These are phyloP conservation scores for Alternaria postmessia DNA, from an alignment of 2,329 filamentous ascomycete genomes.

Conservation along the genomic window DNA sequence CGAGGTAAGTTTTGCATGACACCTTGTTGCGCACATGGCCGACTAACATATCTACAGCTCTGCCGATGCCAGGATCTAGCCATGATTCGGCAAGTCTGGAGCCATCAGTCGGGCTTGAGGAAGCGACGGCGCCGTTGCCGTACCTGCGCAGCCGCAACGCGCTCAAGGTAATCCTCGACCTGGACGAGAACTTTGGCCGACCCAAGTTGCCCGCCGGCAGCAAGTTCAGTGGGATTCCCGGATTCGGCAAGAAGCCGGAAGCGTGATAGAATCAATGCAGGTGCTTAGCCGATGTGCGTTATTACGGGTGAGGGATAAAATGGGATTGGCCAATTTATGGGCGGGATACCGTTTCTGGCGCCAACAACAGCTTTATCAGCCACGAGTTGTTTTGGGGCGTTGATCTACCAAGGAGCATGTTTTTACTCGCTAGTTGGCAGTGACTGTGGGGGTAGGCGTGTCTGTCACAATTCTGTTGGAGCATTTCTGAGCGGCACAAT, in stretches of 20 bases:
- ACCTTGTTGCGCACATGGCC: not conserved
- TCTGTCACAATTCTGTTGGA: constrained; percentile 3
- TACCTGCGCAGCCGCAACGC: constrained; percentile 84
- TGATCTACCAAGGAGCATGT: constrained; percentile 25
- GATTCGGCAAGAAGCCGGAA: constrained; percentile 45
- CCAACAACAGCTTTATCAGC: constrained; percentile 35
- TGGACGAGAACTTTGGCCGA: constrained; percentile 91
- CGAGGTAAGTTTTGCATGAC: constrained; percentile 48
- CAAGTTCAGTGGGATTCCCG: constrained; percentile 47
- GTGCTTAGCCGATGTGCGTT: constrained; percentile 18
- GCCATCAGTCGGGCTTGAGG: constrained; percentile 68
- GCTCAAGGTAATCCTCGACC: constrained; percentile 91
- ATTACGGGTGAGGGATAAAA: constrained; percentile 37
- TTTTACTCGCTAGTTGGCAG: constrained; percentile 22
- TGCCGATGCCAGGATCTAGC: constrained; percentile 79
- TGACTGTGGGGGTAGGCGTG: constrained; percentile 28
- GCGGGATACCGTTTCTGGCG: constrained; percentile 29
- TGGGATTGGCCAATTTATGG: constrained; percentile 40
- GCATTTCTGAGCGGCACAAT: constrained; percentile 19
- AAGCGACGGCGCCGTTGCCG: constrained; percentile 69
- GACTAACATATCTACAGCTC: constrained; percentile 43
- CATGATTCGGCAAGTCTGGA: constrained; percentile 62
- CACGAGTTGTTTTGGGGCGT: constrained; percentile 40
- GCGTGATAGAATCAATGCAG: constrained; percentile 26
- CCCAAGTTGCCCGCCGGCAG: constrained; percentile 63